Conservation (phyloP, 2,329 filamentous ascomycete species). For the Septoria linicola region DNA sequence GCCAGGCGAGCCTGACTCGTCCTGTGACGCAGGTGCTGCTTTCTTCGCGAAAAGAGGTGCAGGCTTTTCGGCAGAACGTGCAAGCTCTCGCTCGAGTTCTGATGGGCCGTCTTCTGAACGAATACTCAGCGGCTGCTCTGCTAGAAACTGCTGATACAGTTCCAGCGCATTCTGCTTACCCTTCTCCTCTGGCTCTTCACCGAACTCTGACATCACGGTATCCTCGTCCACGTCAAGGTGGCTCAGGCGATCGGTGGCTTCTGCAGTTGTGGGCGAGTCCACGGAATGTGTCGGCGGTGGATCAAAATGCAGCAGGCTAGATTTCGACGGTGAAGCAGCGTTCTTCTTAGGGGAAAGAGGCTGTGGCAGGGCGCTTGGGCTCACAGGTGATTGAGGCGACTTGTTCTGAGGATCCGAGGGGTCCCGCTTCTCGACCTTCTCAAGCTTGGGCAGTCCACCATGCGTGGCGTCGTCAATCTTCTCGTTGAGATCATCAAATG, state of each 20-base stretch:
- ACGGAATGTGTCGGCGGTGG: conserved; percentile 37
- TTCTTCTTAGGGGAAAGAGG: conserved; percentile 36
- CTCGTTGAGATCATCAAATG: conserved; percentile 67
- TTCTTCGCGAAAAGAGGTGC: conserved; percentile 61
- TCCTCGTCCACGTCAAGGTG: conserved; percentile 61
- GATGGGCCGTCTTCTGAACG: conserved; percentile 34
- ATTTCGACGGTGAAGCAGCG: conserved; percentile 22
- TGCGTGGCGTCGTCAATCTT: conserved; percentile 39
- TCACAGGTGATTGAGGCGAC: conserved; percentile 20
- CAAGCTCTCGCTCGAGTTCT: conserved; percentile 35
- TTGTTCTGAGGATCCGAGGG: conserved; percentile 21
- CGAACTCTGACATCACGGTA: conserved; percentile 49
- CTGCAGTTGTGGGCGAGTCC: conserved; percentile 53
- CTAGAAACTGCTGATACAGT: conserved; percentile 43
- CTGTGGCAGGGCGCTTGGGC: conserved; percentile 30
- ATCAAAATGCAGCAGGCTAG: conserved; percentile 27
- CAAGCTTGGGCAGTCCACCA: conserved; percentile 28
- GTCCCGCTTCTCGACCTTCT: conserved; percentile 33
- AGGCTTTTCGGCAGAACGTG: conserved; percentile 64
- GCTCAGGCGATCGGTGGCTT: conserved; percentile 55
- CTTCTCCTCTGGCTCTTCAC: conserved; percentile 32
- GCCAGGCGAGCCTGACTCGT: conserved; percentile 5
- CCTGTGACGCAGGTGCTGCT: conserved; percentile 19
- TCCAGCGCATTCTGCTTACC: conserved; percentile 40
- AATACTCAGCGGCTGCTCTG: conserved; percentile 36